Evolutionary conservation across 129 eudicot genomes (phyloP).

Genomic region (Artemisia argyi): DNA sequence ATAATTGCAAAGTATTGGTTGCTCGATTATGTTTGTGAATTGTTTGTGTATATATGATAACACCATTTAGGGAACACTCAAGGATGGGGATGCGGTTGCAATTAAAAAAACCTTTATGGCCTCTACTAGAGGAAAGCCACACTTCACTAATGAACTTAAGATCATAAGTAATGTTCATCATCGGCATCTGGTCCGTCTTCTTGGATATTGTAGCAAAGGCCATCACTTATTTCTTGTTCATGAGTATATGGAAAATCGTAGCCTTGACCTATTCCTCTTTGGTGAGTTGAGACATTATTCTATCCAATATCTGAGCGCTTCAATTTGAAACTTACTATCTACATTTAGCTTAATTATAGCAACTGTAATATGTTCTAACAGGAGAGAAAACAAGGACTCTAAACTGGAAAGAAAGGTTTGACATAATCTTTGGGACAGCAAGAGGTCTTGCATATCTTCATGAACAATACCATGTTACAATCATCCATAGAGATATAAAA

Average conservation of each 20-base stretch:
- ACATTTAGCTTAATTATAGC: not conserved
- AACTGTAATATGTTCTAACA: constrained; percentile 15
- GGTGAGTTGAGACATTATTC: constrained; percentile 32
- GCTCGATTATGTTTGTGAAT: not conserved
- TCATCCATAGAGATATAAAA: constrained; percentile 77
- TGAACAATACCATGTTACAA: constrained; percentile 70
- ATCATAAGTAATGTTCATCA: constrained; percentile 76
- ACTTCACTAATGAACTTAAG: constrained; percentile 53
- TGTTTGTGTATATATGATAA: not conserved
- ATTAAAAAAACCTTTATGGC: constrained; percentile 49
- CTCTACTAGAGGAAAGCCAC: constrained; percentile 47
- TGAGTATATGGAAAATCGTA: constrained; percentile 71
- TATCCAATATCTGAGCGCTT: not conserved
- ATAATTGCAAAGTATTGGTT: not conserved
- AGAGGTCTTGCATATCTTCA: constrained; percentile 79
- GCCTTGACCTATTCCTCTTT: constrained; percentile 63
- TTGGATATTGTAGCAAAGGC: constrained; percentile 62
- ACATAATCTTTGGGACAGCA: constrained; percentile 60
- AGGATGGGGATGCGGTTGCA: constrained; percentile 59
- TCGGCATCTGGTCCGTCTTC: constrained; percentile 60
- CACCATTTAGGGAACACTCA: constrained; percentile 49
- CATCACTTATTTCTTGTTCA: constrained; percentile 62
- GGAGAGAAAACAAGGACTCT: constrained; percentile 50
- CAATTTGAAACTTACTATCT: not conserved
- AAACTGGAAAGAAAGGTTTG: constrained; percentile 60